Base-by-base conservation (phyloP, 495 filamentous ascomycete genomes). In the Aspergillus wentii region DNA sequence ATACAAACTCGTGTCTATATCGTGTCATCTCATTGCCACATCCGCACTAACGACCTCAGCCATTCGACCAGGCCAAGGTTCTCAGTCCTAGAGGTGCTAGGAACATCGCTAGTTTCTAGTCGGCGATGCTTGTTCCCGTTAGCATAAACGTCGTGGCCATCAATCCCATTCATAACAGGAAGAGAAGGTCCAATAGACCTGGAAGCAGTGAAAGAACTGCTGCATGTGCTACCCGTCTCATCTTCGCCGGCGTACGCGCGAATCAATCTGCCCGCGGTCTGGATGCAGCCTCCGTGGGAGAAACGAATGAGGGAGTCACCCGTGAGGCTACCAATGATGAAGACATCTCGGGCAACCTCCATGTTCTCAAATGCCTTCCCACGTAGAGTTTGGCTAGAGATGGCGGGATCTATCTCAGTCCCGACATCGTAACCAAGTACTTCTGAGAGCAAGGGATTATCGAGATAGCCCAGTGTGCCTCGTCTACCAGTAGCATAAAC, bases 221-320 rank as follows among this genome's bases (percentile, higher is more conserved):
- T 46, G 17, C 37, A 44, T 6, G 43, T 19, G 26, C 43, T 55
- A 29, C 36, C 48, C 5, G 41, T 34, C 6, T 46, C 40, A 3
- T 48, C 35, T 18, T 30, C 46, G 19, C 47, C 47, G 20, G 32
- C 44, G 30, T 34, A 46, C 9, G 33, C 46, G 6, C 52, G 32
- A 10, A 78, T 66, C 15, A 83, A 65, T 48, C 67, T 72, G 4
- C 76, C 68, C 4, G 79, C 80, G 4, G 73, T 65, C 48, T 72
- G 75, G 5, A 74, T 69, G 44, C 80, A 81, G 8, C 80, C 71
- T 1, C 80, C 80, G 17, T 79, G 75, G 1, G 78, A 75, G 46
- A 80, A 83, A 2, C 80, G 68, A 20, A 84, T 72, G 2, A 84
- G 64, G 4, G 78, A 80, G 48, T 84, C 80, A 1, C 80, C 80